These are phyloP conservation scores for Mycena filopes DNA, from an alignment of 768 basidiomycete species.

Conservation along the genomic window DNA sequence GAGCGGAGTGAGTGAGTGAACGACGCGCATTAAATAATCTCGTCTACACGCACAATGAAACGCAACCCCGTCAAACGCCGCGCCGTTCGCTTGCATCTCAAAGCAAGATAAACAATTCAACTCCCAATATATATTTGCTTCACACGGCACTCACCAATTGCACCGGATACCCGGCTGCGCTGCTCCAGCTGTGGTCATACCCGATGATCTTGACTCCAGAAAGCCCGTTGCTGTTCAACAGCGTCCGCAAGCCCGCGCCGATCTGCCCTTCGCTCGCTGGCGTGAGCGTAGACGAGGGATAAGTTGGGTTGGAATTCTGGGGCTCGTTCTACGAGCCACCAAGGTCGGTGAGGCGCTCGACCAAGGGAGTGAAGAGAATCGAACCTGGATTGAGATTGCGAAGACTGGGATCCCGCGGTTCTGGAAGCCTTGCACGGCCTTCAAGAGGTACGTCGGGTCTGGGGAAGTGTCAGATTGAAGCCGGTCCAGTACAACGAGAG, in stretches of 20 bases:
- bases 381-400: slow-evolving; percentile 62
- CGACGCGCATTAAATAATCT: slow-evolving; percentile 30
- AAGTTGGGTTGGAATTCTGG: slow-evolving; percentile 70
- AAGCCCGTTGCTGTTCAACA: slow-evolving; percentile 73
- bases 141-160: slow-evolving; percentile 41
- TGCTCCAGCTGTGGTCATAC: slow-evolving; percentile 79
- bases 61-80: slow-evolving; percentile 68
- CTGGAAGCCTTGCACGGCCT: slow-evolving; percentile 75
- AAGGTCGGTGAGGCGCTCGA: too few relatives aligned
- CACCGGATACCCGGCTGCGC: slow-evolving; percentile 71
- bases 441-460: slow-evolving; percentile 81
- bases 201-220: slow-evolving; percentile 68
- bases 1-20: background rate
- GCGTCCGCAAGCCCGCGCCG: slow-evolving; percentile 60
- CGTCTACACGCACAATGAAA: slow-evolving; percentile 70
- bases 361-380: background rate
- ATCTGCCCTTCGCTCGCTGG: slow-evolving; percentile 65
- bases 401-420: slow-evolving; percentile 67
- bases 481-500: background rate
- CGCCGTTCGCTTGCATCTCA: slow-evolving; percentile 66
- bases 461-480: background rate
- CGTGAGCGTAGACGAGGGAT: slow-evolving; percentile 54
- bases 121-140: background rate
- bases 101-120: background rate
- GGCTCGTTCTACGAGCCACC: slow-evolving; percentile 63